Conservation (phyloP, 1,139 yeast genomes). For the Pichia terricola region DNA sequence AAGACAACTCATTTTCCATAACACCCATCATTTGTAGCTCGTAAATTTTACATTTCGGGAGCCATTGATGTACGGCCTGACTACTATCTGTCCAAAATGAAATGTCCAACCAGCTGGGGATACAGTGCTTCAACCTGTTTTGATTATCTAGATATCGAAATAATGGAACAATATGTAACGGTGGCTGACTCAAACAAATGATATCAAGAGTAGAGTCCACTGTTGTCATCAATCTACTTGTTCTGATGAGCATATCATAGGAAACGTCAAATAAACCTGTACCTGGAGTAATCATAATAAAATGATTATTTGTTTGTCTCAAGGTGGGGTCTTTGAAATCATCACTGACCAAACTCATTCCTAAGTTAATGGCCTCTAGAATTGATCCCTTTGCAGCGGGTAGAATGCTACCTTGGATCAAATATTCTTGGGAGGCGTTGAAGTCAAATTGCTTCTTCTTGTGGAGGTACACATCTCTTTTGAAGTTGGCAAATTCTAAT, state of each 20-base stretch:
- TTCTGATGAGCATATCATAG: constrained; percentile 60
- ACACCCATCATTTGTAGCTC: constrained; percentile 98
- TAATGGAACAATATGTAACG: constrained; percentile 83
- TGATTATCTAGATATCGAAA: constrained; percentile 57
- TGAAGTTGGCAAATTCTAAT: constrained; percentile 76
- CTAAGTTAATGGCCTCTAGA: constrained; percentile 78
- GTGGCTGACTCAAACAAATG: constrained; percentile 82
- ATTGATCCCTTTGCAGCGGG: constrained; percentile 89
- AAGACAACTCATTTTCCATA: constrained; percentile 78
- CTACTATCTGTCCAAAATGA: constrained; percentile 67
- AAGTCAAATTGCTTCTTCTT: constrained; percentile 24
- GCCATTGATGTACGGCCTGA: constrained; percentile 58
- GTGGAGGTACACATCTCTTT: constrained; percentile 55
- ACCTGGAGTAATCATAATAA: constrained; percentile 82
- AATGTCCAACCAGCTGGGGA: constrained; percentile 92
- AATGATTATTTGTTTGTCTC: constrained; percentile 78
- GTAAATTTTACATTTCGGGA: constrained; percentile 86
- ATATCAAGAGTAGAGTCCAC: constrained; percentile 84
- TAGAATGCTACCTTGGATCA: constrained; percentile 50
- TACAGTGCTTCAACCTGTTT: constrained; percentile 58
- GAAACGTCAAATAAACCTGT: constrained; percentile 92
- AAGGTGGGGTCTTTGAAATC: constrained; percentile 80
- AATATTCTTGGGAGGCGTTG: constrained; percentile 24
- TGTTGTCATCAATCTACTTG: constrained; percentile 65
- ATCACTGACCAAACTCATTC: constrained; percentile 68